Conservation (phyloP, 768 basidiomycete species). For the Boletus subcaerulescens region DNA sequence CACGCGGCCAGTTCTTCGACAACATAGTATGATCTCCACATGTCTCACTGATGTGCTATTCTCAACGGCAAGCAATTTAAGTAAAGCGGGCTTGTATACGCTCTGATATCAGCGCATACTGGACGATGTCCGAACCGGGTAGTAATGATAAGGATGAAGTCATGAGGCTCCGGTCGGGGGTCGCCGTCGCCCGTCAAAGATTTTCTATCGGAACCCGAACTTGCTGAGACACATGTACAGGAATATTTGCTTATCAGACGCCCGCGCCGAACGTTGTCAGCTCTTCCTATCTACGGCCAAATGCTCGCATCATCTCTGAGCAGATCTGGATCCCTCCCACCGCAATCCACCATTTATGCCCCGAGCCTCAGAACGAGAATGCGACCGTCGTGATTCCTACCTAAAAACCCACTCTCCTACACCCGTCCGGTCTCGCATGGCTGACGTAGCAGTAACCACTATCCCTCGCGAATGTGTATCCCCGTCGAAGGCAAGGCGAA, state of each 20-base stretch:
- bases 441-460: slow-evolving; percentile 1
- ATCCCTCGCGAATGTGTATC: not conserved
- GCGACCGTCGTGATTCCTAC: not conserved
- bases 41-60: not conserved
- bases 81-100: not conserved
- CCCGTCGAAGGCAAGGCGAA: slow-evolving; percentile 1
- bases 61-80: not conserved
- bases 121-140: not conserved
- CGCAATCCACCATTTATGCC: slow-evolving; percentile 17
- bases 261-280: not conserved
- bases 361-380: not conserved
- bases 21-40: not conserved
- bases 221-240: not conserved
- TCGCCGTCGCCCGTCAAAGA: not conserved
- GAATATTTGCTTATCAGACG: slow-evolving; percentile 11
- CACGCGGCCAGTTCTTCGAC: not conserved
- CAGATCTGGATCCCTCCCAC: slow-evolving; percentile 6
- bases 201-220: slow-evolving; percentile 1
- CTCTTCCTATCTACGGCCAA: not conserved
- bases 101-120: not conserved
- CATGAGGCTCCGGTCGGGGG: slow-evolving; percentile 8
- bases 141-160: slow-evolving; percentile 22
- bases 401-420: not conserved
- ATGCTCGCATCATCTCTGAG: not conserved
- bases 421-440: slow-evolving; percentile 5